These are phyloP conservation scores for Nicotiana paniculata DNA, from an alignment of 257 asterid species.

Conservation along the genomic window DNA sequence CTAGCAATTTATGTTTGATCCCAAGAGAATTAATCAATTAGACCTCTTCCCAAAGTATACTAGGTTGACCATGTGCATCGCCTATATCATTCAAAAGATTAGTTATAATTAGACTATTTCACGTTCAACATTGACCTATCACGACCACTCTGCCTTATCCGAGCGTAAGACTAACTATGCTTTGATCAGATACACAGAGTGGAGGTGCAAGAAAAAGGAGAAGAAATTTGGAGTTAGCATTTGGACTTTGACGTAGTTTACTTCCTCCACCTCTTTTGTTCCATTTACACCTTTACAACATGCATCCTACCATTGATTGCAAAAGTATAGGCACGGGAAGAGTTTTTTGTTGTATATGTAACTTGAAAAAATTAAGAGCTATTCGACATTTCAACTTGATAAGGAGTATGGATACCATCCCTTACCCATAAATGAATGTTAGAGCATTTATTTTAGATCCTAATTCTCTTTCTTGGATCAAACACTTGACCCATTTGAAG, in stretches of 20 bases:
- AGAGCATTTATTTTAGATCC: not conserved
- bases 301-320: not conserved
- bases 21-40: not conserved
- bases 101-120: not conserved
- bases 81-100: not conserved
- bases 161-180: too few relatives aligned
- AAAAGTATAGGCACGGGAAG: not conserved
- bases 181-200: not conserved
- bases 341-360: not conserved
- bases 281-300: not conserved
- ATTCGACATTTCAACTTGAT: not conserved
- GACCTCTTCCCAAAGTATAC: not conserved
- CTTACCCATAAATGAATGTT: not conserved
- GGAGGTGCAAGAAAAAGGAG: not conserved
- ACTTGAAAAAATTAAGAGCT: not conserved
- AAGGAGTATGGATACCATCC: not conserved
- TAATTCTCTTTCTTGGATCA: not conserved
- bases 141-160: not conserved
- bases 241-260: not conserved
- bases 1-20: not conserved
- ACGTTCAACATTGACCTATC: not conserved
- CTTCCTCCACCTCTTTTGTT: not conserved
- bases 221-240: not conserved
- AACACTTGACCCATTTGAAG: not conserved
- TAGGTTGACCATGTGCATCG: not conserved